Conservation (phyloP, 78 protist species). For the Dictyostelium brefeldianum region DNA sequence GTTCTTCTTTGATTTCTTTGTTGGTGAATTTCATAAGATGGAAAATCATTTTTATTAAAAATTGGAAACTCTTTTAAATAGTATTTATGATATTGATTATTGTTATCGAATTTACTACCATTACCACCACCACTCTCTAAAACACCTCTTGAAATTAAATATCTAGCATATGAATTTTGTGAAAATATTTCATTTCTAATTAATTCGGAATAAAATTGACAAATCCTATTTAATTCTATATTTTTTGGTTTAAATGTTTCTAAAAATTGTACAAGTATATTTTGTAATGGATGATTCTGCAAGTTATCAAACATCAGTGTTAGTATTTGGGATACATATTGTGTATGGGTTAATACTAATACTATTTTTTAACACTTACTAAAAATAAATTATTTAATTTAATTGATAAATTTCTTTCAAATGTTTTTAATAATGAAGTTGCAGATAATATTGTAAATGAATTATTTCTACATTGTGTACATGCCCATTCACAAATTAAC, state of each 20-base stretch:
- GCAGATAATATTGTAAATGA: conserved; percentile 33
- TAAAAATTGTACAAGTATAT: conserved; percentile 56
- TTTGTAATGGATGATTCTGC: conserved; percentile 58
- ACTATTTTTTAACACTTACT: not conserved
- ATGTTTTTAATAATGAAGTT: conserved; percentile 39
- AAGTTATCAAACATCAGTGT: not conserved
- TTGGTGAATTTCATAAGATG: conserved; percentile 48
- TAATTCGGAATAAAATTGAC: conserved; percentile 56
- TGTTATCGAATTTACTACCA: not conserved
- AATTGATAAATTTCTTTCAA: conserved; percentile 35
- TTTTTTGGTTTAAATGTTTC: conserved; percentile 28
- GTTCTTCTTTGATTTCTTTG: conserved; percentile 80
- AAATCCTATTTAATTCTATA: conserved; percentile 32
- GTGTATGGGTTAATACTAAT: not conserved
- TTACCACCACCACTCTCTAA: conserved; percentile 7
- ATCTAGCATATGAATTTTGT: conserved; percentile 76
- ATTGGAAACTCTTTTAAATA: conserved; percentile 62
- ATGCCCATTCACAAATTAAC: conserved; percentile 74
- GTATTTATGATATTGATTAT: conserved; percentile 32
- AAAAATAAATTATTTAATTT: conserved; percentile 10
- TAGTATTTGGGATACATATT: not conserved
- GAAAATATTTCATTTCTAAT: conserved; percentile 42
- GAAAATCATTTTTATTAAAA: conserved; percentile 59
- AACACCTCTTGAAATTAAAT: conserved; percentile 65
- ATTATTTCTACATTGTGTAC: conserved; percentile 48